phyloP scores from a whole-genome alignment of 306 rosid species.

The Myrica gale region DNA sequence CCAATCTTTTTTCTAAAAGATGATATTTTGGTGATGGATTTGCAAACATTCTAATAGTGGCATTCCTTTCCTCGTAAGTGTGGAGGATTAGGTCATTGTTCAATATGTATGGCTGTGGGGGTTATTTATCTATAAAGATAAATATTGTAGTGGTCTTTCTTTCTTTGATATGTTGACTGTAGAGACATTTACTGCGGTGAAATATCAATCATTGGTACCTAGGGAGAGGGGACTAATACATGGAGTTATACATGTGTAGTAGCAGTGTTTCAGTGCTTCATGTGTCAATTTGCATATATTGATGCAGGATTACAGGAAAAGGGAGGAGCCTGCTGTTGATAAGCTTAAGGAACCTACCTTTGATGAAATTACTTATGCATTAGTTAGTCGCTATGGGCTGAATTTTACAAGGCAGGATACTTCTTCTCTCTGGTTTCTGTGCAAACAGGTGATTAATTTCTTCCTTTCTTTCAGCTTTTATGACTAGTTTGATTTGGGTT shows the following conservation, averaged over 20 bases:
- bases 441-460: slow-evolving; percentile 70
- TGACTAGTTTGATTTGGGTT: not conserved
- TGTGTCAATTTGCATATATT: slow-evolving; percentile 10
- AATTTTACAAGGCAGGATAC: slow-evolving; percentile 71
- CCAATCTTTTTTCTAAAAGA: not conserved
- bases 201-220: no score
- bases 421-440: slow-evolving; percentile 87
- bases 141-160: no score
- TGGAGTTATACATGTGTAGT: not conserved
- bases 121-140: not conserved
- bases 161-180: no score
- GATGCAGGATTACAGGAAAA: slow-evolving; percentile 62
- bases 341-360: slow-evolving; percentile 74
- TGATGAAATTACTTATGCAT: slow-evolving; percentile 58
- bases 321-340: slow-evolving; percentile 70
- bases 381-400: slow-evolving; percentile 55
- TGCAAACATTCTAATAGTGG: not conserved
- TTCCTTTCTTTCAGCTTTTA: slow-evolving; percentile 18
- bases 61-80: not conserved
- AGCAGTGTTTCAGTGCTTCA: not conserved
- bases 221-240: not conserved
- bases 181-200: no score
- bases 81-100: not conserved
- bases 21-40: no score
- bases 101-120: not conserved